Conservation (phyloP, 129 eudicot species). For the Lactuca saligna region DNA sequence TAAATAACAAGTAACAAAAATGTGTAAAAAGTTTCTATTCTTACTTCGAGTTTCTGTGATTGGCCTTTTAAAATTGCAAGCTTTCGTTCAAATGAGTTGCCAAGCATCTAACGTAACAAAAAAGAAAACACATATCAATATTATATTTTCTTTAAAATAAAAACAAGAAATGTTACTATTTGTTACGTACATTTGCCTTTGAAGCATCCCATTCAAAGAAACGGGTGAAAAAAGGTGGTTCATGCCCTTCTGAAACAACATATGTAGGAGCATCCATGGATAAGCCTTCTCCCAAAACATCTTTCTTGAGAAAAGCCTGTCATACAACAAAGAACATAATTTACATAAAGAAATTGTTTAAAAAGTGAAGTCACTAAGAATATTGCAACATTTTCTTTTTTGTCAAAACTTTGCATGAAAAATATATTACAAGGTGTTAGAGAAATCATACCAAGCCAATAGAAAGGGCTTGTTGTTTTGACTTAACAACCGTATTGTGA, state of each 20-base stretch:
- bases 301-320: constrained; percentile 66
- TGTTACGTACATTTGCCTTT: constrained; percentile 61
- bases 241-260: constrained; percentile 71
- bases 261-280: constrained; percentile 61
- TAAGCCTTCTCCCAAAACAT: constrained; percentile 51
- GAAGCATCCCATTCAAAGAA: constrained; percentile 82
- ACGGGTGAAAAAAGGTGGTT: constrained; percentile 71
- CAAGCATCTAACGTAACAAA: constrained; percentile 62
- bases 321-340: background rate
- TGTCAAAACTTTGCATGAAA: too few species aligned
- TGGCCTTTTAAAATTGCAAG: constrained; percentile 64
- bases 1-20: background rate
- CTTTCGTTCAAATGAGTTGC: constrained; percentile 83
- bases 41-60: constrained; percentile 53
- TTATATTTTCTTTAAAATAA: background rate
- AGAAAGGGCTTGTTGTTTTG: constrained; percentile 56
- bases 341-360: background rate
- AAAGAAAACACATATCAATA: background rate
- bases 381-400: too few species aligned
- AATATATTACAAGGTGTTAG: too few species aligned
- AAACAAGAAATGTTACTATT: background rate
- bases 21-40: constrained; percentile 30
- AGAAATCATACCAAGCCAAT: constrained; percentile 53
- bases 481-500: constrained; percentile 38
- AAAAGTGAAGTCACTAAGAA: too few species aligned